Conservation (phyloP, 495 filamentous ascomycete genomes). For the Cercophora scortea region DNA sequence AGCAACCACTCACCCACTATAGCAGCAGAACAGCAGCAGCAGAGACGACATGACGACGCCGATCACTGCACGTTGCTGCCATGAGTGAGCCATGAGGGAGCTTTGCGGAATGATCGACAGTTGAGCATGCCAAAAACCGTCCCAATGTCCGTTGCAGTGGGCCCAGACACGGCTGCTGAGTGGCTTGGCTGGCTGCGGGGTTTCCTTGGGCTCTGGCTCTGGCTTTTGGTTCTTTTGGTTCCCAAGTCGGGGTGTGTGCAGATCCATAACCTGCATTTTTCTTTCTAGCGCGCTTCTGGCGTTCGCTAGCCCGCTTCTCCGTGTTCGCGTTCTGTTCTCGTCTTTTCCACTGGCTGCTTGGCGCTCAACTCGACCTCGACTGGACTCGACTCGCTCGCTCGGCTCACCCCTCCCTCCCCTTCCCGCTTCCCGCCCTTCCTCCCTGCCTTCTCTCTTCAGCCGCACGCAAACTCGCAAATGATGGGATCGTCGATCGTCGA, state of each 20-base stretch:
- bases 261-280: background rate
- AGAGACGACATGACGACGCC: background rate
- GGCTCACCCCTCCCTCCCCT: background rate
- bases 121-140: slow-evolving; percentile 5
- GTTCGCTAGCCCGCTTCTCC: background rate
- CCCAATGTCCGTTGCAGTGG: slow-evolving; percentile 11
- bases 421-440: background rate
- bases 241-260: background rate
- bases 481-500: background rate
- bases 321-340: background rate
- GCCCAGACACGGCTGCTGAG: background rate
- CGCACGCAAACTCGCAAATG: background rate
- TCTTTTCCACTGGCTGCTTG: background rate
- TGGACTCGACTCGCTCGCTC: background rate
- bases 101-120: background rate
- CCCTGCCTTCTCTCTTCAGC: background rate
- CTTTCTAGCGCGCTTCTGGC: slow-evolving; percentile 21
- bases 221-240: background rate
- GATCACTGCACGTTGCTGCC: background rate
- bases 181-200: background rate
- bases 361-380: background rate
- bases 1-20: background rate
- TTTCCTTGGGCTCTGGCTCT: background rate
- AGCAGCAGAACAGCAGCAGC: background rate
- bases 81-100: background rate